phyloP scores from a whole-genome alignment of 306 rosid genomes.

The Cicer pinnatifidum region DNA sequence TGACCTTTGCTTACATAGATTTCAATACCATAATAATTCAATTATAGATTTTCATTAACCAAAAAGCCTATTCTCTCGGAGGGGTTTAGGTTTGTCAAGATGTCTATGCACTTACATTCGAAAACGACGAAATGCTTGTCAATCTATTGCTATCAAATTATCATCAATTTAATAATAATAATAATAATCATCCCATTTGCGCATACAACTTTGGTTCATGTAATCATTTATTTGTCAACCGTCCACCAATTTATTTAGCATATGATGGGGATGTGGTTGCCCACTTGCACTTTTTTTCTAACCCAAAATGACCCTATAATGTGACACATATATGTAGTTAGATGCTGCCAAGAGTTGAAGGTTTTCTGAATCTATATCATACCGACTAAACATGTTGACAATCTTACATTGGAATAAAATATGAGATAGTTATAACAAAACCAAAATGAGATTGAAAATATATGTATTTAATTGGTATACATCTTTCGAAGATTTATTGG shows the following conservation, averaged over 20 bases:
- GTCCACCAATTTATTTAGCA: conserved; percentile 38
- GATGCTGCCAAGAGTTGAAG: no score
- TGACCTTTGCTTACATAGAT: conserved; percentile 34
- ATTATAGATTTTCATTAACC: conserved; percentile 1
- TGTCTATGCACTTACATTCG: conserved; percentile 39
- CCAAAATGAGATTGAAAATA: no score
- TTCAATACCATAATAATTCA: conserved; percentile 30
- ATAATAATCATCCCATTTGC: conserved; percentile 3
- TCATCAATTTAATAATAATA: not conserved
- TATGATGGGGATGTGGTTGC: conserved; percentile 3
- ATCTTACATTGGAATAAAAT: no score
- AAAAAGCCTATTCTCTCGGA: conserved; percentile 43
- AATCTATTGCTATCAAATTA: conserved; percentile 39
- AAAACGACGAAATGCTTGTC: conserved; percentile 49
- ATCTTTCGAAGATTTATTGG: no score
- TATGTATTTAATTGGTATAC: no score
- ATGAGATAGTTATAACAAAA: no score
- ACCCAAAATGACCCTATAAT: conserved; percentile 8
- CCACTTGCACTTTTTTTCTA: conserved; percentile 32
- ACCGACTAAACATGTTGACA: no score
- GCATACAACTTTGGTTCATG: conserved; percentile 30
- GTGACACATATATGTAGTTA: not conserved
- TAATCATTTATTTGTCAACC: conserved; percentile 46
- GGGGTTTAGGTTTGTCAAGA: conserved; percentile 27
- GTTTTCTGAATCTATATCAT: no score